Evolutionary conservation across 352 stramenopile species (phyloP).

Genomic region (Pilasporangium apinafurcum): DNA sequence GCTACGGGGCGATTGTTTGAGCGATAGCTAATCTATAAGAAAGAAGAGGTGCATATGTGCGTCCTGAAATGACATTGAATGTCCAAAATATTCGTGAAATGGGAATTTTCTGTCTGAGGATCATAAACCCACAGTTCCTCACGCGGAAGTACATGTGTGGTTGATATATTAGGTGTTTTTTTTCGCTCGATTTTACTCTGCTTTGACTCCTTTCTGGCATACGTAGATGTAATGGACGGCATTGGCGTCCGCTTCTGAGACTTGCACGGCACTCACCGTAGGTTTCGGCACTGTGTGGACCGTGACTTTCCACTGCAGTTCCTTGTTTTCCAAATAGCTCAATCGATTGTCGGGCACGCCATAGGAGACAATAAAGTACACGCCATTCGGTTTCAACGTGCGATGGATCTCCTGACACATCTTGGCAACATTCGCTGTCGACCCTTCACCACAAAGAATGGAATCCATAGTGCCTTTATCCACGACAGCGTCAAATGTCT

Average conservation of each 20-base stretch:
- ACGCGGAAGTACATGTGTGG: too few species aligned
- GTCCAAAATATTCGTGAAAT: too few species aligned
- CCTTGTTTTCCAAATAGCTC: conserved; percentile 95
- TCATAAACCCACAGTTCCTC: too few species aligned
- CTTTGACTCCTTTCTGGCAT: conserved; percentile 87
- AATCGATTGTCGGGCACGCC: conserved; percentile 94
- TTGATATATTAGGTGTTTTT: too few species aligned
- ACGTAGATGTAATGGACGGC: conserved; percentile 96
- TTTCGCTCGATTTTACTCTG: too few species aligned
- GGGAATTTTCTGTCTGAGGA: too few species aligned
- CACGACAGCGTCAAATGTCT: conserved; percentile 92
- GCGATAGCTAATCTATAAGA: too few species aligned
- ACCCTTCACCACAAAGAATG: conserved; percentile 93
- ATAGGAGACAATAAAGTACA: conserved; percentile 95
- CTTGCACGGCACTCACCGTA: conserved; percentile 90
- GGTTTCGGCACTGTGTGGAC: conserved; percentile 95
- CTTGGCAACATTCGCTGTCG: conserved; percentile 92
- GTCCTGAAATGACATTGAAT: too few species aligned
- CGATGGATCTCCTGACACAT: conserved; percentile 93
- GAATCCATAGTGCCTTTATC: conserved; percentile 96
- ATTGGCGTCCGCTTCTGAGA: conserved; percentile 91
- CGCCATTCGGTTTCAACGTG: conserved; percentile 92
- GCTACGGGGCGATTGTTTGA: too few species aligned
- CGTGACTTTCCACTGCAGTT: conserved; percentile 92
- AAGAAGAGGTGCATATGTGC: too few species aligned